A percentile compares a stretch with the other conserved stretches of the same genome.
These are phyloP conservation scores for Morella rubra DNA, from an alignment of 306 rosid species.

Conservation along the genomic window DNA sequence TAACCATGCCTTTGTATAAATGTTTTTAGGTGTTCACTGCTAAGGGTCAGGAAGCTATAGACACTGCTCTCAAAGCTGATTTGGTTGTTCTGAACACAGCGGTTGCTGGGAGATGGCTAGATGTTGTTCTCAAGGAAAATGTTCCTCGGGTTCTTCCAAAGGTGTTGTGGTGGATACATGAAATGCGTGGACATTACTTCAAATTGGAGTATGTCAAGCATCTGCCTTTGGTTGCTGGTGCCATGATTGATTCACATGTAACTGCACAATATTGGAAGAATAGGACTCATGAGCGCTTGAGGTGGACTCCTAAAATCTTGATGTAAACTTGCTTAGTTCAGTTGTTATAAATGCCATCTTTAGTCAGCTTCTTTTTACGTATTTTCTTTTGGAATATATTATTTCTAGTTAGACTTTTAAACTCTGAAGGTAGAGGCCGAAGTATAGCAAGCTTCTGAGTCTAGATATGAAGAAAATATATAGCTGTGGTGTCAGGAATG, in stretches of 20 bases:
- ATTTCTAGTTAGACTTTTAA: background rate
- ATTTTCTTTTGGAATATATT: background rate
- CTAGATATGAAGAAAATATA: background rate
- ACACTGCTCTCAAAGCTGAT: slow-evolving; percentile 76
- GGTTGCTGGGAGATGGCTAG: slow-evolving; percentile 97
- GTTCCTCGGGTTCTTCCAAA: slow-evolving; percentile 76
- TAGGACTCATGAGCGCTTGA: slow-evolving; percentile 76
- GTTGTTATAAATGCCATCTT: background rate
- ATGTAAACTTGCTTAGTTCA: background rate
- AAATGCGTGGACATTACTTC: slow-evolving; percentile 98
- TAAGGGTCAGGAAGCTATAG: slow-evolving; percentile 71
- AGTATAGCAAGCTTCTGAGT: background rate
- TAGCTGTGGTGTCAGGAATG: background rate
- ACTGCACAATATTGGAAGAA: slow-evolving; percentile 91
- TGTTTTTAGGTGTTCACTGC: slow-evolving; percentile 66
- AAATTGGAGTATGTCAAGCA: slow-evolving; percentile 92
- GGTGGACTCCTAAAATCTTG: slow-evolving; percentile 39
- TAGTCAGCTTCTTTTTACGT: background rate
- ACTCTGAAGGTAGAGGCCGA: background rate
- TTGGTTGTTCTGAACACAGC: slow-evolving; percentile 90
- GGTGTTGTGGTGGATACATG: slow-evolving; percentile 99
- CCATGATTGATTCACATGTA: slow-evolving; percentile 93
- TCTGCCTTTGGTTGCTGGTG: slow-evolving; percentile 98
- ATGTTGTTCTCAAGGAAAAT: slow-evolving; percentile 75
- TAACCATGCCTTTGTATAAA: slow-evolving; percentile 14